Evolutionary conservation across 768 basidiomycete species (phyloP).

Genomic region (Tricholoma bakamatsutake): DNA sequence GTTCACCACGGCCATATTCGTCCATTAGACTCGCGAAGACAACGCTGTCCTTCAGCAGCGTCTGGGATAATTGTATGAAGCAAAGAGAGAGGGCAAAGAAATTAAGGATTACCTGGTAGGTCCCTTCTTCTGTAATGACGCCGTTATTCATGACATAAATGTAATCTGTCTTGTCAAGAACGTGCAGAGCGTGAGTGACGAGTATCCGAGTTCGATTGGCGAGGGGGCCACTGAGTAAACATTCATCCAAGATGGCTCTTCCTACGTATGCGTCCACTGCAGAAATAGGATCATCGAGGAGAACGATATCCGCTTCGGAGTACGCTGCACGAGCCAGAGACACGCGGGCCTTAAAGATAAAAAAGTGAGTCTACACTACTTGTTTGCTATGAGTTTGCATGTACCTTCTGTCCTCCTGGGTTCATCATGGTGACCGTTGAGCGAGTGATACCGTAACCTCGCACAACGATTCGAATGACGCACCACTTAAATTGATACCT

Average conservation of each 20-base stretch:
- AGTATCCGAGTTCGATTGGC: slow-evolving; percentile 51
- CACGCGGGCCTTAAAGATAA: slow-evolving; percentile 53
- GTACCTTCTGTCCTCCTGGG: slow-evolving; percentile 33
- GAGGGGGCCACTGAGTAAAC: slow-evolving; percentile 48
- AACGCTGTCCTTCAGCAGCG: slow-evolving; percentile 35
- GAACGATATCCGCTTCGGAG: slow-evolving; percentile 62
- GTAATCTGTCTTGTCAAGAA: slow-evolving; percentile 52
- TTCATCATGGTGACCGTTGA: not conserved
- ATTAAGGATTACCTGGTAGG: slow-evolving; percentile 33
- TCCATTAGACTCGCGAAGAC: slow-evolving; percentile 48
- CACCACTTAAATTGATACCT: slow-evolving; percentile 62
- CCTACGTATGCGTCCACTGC: slow-evolving; percentile 79
- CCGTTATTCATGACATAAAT: slow-evolving; percentile 62
- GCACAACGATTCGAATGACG: not conserved
- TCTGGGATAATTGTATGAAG: slow-evolving; percentile 20
- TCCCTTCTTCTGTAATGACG: slow-evolving; percentile 55
- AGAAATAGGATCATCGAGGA: slow-evolving; percentile 80
- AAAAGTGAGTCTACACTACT: slow-evolving; percentile 16
- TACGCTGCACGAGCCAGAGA: slow-evolving; percentile 76
- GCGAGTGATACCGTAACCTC: not conserved
- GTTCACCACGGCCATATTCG: slow-evolving; percentile 44
- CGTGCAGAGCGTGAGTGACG: slow-evolving; percentile 55
- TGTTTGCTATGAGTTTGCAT: not conserved
- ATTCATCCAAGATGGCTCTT: slow-evolving; percentile 56
- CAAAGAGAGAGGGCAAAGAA: not conserved